These are phyloP conservation scores for Yarrowia yakushimensis DNA, from an alignment of 805 yeast genomes.

Conservation along the genomic window DNA sequence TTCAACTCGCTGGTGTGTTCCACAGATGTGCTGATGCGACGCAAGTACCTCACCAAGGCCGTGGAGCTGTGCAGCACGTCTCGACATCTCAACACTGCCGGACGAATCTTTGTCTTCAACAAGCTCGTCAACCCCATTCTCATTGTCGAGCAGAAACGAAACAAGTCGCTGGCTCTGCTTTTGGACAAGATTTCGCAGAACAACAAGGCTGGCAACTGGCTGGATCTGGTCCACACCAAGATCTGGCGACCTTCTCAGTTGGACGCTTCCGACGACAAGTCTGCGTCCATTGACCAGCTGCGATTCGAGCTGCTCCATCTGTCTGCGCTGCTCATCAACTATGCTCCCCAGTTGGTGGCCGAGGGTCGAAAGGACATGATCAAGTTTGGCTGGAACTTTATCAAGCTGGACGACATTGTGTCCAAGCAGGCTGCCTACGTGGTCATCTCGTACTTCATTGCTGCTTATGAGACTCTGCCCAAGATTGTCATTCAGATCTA, in stretches of 20 bases:
- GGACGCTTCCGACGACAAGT: conserved; percentile 47
- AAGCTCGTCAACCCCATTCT: conserved; percentile 64
- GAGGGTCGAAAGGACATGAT: conserved; percentile 77
- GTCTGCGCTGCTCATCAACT: conserved; percentile 70
- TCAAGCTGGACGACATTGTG: conserved; percentile 81
- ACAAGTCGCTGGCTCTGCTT: conserved; percentile 48
- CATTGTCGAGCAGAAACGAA: conserved; percentile 53
- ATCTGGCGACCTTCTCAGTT: conserved; percentile 62
- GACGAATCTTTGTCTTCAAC: conserved; percentile 61
- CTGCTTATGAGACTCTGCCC: conserved; percentile 82
- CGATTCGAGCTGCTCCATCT: conserved; percentile 76
- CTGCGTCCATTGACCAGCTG: conserved; percentile 70
- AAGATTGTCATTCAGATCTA: conserved; percentile 88
- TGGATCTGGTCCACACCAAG: conserved; percentile 54
- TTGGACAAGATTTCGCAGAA: conserved; percentile 39
- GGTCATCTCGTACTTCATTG: conserved; percentile 78
- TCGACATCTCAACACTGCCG: conserved; percentile 45
- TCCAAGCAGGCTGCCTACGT: conserved; percentile 92
- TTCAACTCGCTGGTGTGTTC: conserved; percentile 54
- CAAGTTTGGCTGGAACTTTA: conserved; percentile 90
- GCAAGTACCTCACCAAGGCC: conserved; percentile 50
- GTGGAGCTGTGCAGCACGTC: conserved; percentile 48
- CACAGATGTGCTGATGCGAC: conserved; percentile 46
- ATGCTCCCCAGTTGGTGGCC: conserved; percentile 56
- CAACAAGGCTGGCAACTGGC: conserved; percentile 48